These are phyloP conservation scores for Pichia sp. DNA, from an alignment of 1,139 yeast species.

Conservation along the genomic window DNA sequence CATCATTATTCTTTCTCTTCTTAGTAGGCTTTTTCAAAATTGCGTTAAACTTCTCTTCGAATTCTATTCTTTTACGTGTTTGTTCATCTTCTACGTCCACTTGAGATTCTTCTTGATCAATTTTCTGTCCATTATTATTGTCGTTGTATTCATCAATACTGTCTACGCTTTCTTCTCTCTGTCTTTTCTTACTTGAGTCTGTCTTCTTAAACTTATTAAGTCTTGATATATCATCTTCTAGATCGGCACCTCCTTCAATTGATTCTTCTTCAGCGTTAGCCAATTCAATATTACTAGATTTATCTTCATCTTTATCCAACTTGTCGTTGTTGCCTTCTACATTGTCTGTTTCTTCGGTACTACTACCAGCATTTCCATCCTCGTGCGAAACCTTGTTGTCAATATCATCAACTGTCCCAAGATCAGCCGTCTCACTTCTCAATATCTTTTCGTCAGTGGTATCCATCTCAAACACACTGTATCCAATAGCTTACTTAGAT, in stretches of 20 bases:
- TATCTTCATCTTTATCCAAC: slow-evolving; percentile 2
- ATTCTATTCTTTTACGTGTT: slow-evolving; percentile 58
- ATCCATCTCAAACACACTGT: no score
- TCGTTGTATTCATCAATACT: neutral
- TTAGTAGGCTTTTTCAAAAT: slow-evolving; percentile 52
- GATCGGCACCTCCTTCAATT: slow-evolving; percentile 9
- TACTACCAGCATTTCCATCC: neutral
- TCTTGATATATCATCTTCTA: slow-evolving; percentile 31
- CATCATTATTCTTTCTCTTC: slow-evolving; percentile 68
- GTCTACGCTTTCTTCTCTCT: slow-evolving; percentile 5
- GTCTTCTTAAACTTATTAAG: slow-evolving; percentile 29
- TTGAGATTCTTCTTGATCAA: neutral
- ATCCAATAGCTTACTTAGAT: no score
- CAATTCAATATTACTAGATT: neutral
- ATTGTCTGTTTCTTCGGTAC: neutral
- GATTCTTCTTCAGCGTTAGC: no score
- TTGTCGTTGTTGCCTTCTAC: slow-evolving; percentile 2
- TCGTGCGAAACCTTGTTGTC: neutral
- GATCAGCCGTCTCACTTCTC: no score
- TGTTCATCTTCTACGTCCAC: slow-evolving; percentile 32
- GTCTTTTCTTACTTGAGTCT: neutral
- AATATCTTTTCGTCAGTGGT: no score
- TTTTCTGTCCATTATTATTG: slow-evolving; percentile 10
- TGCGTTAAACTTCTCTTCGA: slow-evolving; percentile 75
- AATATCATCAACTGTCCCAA: no score